A percentile compares a stretch with the other conserved stretches of the same genome.
These are phyloP conservation scores for Medakamo hakoo DNA, from an alignment of 139 green algal genomes.

Conservation along the genomic window DNA sequence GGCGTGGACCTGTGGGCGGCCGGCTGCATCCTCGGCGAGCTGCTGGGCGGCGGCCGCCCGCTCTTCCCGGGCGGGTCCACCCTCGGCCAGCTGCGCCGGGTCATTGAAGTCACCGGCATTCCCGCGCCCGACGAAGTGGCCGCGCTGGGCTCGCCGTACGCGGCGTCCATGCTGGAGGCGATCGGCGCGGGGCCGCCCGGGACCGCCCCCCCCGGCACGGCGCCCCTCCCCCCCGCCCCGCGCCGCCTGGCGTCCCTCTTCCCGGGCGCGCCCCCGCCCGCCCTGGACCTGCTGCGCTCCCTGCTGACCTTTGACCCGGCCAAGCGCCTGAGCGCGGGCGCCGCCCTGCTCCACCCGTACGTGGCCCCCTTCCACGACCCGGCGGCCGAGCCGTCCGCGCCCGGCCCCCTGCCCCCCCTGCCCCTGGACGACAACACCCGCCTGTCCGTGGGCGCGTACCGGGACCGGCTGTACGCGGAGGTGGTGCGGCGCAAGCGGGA, in stretches of 20 bases:
- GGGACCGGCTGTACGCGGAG: constrained; percentile 72
- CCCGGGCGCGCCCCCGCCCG: constrained; percentile 52
- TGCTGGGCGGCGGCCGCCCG: constrained; percentile 68
- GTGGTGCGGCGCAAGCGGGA: constrained; percentile 79
- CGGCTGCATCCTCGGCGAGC: constrained; percentile 93
- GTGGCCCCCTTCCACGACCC: constrained; percentile 85
- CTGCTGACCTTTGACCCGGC: constrained; percentile 67
- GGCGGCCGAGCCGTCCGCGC: constrained; percentile 58
- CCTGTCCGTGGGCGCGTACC: constrained; percentile 48
- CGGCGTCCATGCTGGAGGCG: constrained; percentile 69
- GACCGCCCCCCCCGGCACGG: no score
- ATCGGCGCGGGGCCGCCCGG: no score
- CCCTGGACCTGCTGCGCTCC: constrained; percentile 63
- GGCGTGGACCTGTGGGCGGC: constrained; percentile 97
- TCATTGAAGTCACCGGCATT: constrained; percentile 60
- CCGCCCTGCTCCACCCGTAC: constrained; percentile 88
- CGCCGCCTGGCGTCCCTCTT: constrained; percentile 52
- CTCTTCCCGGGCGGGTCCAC: constrained; percentile 87
- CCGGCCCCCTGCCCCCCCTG: constrained; percentile 51
- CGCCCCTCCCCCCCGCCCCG: no score
- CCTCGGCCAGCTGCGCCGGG: constrained; percentile 87
- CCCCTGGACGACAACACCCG: constrained; percentile 93
- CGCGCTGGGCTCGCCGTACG: constrained; percentile 74
- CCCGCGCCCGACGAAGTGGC: constrained; percentile 58
- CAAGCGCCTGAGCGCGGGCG: constrained; percentile 71